Evolutionary conservation across 805 yeast species (phyloP), one percentile per base, ranked within the genome.

Genomic region (Brettanomyces custersianus): DNA sequence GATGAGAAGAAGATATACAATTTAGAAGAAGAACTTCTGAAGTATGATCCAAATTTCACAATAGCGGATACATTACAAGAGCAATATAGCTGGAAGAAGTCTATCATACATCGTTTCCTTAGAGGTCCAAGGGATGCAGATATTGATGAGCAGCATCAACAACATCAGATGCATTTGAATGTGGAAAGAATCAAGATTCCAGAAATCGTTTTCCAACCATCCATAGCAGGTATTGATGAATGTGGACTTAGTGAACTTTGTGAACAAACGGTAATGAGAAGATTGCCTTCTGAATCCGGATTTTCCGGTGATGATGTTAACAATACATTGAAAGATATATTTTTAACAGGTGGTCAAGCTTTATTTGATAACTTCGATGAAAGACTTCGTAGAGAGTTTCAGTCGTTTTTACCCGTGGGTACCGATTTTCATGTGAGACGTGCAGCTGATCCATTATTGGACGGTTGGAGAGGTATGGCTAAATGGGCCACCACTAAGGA

Each of bases 391-490:
- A 61, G 62, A 20, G 98, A 92, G 43, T 73, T 87, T 40, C 72
- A 73, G 11, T 60, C 74, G 7, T 72, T 81, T 40, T 60, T 92
- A 35, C 97, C 97, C 0, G 68, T 67, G 2, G 80, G 73, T 2
- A 61, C 81, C 0, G 69, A 73, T 0, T 59, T 88, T 24, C 59
- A 65, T 4, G 80, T 88, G 1, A 62, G 80, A 37, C 51, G 59
- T 13, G 92, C 95, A 0, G 44, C 57, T 2, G 77, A 84, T 53
- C 90, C 95, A 2, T 46, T 72, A 1, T 50, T 72, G 21, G 98
- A 90, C 56, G 74, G 96, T 1, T 92, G 98, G 97, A 78, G 67
- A 49, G 98, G 98, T 20, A 87, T 92, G 94, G 77, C 84, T 10
- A 70, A 72, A 48, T 84, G 95, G 83, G 64, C 88, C 5, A 47